Evolutionary conservation across 805 yeast genomes (phyloP), one percentile per base, ranked within the genome.

Genomic region (Pichia kluyveri): DNA sequence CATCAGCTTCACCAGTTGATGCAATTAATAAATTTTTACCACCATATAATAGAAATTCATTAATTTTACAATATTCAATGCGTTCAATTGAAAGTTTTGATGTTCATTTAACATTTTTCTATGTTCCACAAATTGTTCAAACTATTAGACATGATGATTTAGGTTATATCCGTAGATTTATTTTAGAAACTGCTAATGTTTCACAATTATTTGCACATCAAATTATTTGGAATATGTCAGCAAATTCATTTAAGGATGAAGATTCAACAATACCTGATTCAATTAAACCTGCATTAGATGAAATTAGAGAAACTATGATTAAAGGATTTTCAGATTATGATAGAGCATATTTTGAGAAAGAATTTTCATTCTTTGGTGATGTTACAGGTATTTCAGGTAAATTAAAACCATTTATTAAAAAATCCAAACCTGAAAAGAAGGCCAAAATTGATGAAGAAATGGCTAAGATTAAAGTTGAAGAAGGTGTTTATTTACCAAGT

Each of bases 61-160:
- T 70, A 56, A 70, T 87, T 23, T 67, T 87, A 50, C 99, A 93
- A 66, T 93, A 83, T 60, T 83, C 96, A 14, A 84, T 91, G 84
- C 75, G 95, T 56, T 85, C 97, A 0, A 69, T 93, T 53, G 96
- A 89, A 62, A 74, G 80, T 19, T 95, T 87, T 58, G 96, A 88
- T 58, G 88, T 87, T 37, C 84, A 86, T 57, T 69, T 84, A 52
- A 87, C 96, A 0, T 93, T 95, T 69, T 93, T 95, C 64, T 93
- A 95, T 60, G 98, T 93, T 46, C 99, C 99, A 2, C 99, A 93
- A 63, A 88, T 93, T 65, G 99, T 93, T 19, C 99, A 93, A 67
- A 76, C 87, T 53, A 72, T 93, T 56, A 76, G 98, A 54, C 83
- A 82, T 62, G 99, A 93, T 62, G 66, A 66, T 11, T 70, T 77